Percentiles rank a stretch among this genome's conserved stretches.
phyloP scores from a whole-genome alignment of 1,284 basidiomycete species.

The Ceratobasidium papillatum region DNA sequence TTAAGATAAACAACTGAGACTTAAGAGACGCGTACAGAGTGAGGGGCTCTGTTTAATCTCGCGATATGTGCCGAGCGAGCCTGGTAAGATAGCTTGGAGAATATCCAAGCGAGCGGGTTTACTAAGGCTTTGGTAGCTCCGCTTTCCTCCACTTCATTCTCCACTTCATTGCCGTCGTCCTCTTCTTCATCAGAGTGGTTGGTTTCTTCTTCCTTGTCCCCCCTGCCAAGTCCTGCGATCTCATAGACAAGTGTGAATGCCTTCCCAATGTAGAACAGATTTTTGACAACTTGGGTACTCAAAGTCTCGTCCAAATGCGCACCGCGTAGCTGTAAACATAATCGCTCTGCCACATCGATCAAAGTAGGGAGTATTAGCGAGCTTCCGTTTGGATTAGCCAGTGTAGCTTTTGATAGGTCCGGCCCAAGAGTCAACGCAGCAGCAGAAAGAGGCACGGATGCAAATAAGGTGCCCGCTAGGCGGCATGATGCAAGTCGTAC shows the following conservation, averaged over 20 bases:
- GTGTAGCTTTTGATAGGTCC: constrained; percentile 8
- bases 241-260: constrained; percentile 68
- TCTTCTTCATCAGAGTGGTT: constrained; percentile 45
- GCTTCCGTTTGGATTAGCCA: constrained; percentile 53
- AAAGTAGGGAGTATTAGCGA: constrained; percentile 66
- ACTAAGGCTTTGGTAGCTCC: constrained; percentile 49
- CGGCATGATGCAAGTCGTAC: constrained; percentile 85
- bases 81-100: constrained; percentile 92
- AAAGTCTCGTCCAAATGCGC: constrained; percentile 79
- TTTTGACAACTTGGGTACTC: constrained; percentile 90
- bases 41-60: constrained; percentile 62
- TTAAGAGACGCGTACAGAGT: constrained; percentile 58
- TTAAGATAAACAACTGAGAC: neutral
- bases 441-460: constrained; percentile 56
- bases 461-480: constrained; percentile 78
- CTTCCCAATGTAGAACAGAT: constrained; percentile 90
- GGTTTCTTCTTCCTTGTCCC: constrained; percentile 50
- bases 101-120: constrained; percentile 88
- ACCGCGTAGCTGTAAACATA: constrained; percentile 84
- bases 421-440: constrained; percentile 51
- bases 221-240: constrained; percentile 46
- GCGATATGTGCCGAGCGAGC: constrained; percentile 76
- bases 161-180: constrained; percentile 46
- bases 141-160: constrained; percentile 49
- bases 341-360: constrained; percentile 77